A percentile compares a stretch with the other conserved stretches of the same genome.
phyloP scores from a whole-genome alignment of 2,329 filamentous ascomycete species.

The Botrytis pseudocinerea region DNA sequence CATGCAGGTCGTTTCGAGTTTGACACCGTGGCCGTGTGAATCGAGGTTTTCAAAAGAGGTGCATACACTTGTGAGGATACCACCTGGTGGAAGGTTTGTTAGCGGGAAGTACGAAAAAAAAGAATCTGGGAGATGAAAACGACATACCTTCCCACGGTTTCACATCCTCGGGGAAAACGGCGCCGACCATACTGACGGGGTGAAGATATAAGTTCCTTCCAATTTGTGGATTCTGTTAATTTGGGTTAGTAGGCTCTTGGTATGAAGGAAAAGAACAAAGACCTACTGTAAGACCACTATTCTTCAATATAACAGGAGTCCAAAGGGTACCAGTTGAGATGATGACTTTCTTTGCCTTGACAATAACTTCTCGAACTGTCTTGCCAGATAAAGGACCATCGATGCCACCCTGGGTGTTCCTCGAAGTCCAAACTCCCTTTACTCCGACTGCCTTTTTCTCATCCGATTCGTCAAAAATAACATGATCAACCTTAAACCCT shows the following conservation, averaged over 20 bases:
- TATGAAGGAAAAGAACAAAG: not conserved
- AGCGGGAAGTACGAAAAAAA: not conserved
- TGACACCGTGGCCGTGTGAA: conserved; percentile 75
- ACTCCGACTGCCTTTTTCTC: conserved; percentile 65
- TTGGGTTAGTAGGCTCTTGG: conserved; percentile 19
- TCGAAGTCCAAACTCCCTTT: conserved; percentile 71
- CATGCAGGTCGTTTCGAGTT: conserved; percentile 78
- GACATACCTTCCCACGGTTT: conserved; percentile 60
- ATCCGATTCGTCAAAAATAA: conserved; percentile 63
- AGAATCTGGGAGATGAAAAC: not conserved
- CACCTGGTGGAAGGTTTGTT: conserved; percentile 41
- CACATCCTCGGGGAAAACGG: conserved; percentile 68
- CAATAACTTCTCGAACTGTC: conserved; percentile 59
- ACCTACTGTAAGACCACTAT: conserved; percentile 69
- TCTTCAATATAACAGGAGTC: conserved; percentile 72
- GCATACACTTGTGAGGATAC: conserved; percentile 77
- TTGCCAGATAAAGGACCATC: conserved; percentile 51
- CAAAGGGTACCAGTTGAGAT: conserved; percentile 75
- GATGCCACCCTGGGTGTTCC: conserved; percentile 62
- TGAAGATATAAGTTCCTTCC: conserved; percentile 82
- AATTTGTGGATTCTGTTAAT: conserved; percentile 66
- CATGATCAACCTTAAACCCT: conserved; percentile 70
- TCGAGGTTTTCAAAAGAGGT: conserved; percentile 80
- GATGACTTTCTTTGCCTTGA: conserved; percentile 80
- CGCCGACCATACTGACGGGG: conserved; percentile 62